Evolutionary conservation across 768 basidiomycete species (phyloP), one percentile per base, ranked within the genome.

Genomic region (Chalciporus pseudorubinellus): DNA sequence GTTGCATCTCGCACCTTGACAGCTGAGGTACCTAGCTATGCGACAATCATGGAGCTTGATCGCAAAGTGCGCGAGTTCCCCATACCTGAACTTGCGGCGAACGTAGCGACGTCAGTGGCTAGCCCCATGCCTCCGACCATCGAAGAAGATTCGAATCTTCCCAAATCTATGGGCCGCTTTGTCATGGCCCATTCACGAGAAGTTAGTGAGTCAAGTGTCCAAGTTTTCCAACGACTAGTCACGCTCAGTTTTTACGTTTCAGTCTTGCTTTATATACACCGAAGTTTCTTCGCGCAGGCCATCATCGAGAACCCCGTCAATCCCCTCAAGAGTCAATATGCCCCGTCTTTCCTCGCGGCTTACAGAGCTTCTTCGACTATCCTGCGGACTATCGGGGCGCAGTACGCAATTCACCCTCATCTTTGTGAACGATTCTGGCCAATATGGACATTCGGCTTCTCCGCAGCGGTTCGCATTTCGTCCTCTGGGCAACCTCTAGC

Each of bases 211-310:
- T 63, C 52, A 24, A 6, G 14, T 41, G 51, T 48, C 38, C 6
- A 29, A 16, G 26, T 28, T 48, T 3, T 20, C 6, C 0, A 36
- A 24, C 41, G 44, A 44, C 36, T 19, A 14, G 11, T 55, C 53
- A 55, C 36, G 14, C 42, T 21, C 40, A 18, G 46, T n/a, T 26
- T 22, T 54, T 47, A 26, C 33, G 1, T 5, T 11, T 22, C 45
- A 84, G 83, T 82, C 19, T 70, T 85, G 16, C 72, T 85, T 61
- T 82, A 82, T 61, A 77, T 87, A 28, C 84, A 85, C 58, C 76
- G 84, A 21, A 76, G 76, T 51, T 88, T 84, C 72, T 87, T 87
- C 53, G 85, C 85, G 1, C 82, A 83, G 59, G 85, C 85, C 3
- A 79, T 87, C 56, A 80, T 84, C 21, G 84, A 87, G 50, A 76